Conservation (phyloP, 2,329 filamentous ascomycete species). For the Penicillium griseofulvum region DNA sequence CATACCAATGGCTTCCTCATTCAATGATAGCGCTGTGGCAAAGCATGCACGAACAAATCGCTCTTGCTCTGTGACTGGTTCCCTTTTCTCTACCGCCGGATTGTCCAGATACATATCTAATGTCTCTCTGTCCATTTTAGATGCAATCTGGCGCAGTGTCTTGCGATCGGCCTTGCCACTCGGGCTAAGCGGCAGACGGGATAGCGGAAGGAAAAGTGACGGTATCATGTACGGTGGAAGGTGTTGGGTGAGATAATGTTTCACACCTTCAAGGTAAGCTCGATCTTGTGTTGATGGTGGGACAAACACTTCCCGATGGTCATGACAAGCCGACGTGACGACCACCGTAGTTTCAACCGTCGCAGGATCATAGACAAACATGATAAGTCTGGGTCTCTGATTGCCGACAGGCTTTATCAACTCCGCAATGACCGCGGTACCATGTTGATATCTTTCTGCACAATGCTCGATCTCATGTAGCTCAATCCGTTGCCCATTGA, state of each 20-base stretch:
- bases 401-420: not conserved
- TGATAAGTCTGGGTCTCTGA: not conserved
- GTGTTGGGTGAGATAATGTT: not conserved
- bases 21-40: slow-evolving; percentile 6
- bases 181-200: not conserved
- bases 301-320: not conserved
- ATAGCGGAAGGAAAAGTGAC: not conserved
- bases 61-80: not conserved
- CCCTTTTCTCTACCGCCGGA: not conserved
- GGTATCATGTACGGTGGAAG: slow-evolving; percentile 1
- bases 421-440: not conserved
- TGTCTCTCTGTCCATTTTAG: not conserved
- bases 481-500: slow-evolving; percentile 37
- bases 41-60: not conserved
- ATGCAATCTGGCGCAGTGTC: not conserved
- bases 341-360: not conserved
- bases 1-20: slow-evolving; percentile 15
- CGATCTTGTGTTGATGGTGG: not conserved
- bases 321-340: not conserved
- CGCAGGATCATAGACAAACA: not conserved
- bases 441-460: not conserved
- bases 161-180: slow-evolving; percentile 1
- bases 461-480: slow-evolving; percentile 33
- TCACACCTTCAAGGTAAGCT: not conserved
- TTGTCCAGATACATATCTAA: not conserved